A percentile compares a stretch with the other conserved stretches of the same genome.
Evolutionary conservation across 495 filamentous ascomycete genomes (phyloP).

Genomic region (Parmelia sp.): DNA sequence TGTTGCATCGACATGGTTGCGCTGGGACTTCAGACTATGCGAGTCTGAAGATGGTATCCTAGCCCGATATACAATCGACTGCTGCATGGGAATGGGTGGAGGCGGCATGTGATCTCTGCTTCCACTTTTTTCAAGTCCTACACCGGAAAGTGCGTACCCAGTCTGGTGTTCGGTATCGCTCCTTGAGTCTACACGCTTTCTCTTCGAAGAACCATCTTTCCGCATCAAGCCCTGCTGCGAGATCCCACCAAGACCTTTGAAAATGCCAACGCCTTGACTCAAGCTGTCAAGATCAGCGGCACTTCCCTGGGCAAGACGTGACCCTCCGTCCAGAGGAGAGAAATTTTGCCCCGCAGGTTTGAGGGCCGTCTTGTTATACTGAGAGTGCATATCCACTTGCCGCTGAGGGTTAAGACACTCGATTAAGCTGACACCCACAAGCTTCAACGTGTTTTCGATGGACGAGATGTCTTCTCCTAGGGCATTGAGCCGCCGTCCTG

Average conservation of each 20-base stretch:
- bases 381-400: background rate
- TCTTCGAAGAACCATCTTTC: constrained; percentile 12
- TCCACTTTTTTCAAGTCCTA: background rate
- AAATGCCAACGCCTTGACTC: constrained; percentile 2
- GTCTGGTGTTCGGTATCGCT: background rate
- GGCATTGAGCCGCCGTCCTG: constrained; percentile 19
- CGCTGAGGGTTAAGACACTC: constrained; percentile 7
- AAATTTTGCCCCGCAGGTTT: background rate
- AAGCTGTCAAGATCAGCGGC: constrained; percentile 18
- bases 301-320: constrained; percentile 20
- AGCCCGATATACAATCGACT: background rate
- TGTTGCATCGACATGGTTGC: background rate
- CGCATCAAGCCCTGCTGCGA: background rate
- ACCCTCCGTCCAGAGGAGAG: constrained; percentile 8
- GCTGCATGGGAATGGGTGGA: constrained; percentile 13
- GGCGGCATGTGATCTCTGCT: constrained; percentile 27
- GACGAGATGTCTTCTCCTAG: constrained; percentile 23
- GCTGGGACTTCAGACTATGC: background rate
- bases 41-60: background rate
- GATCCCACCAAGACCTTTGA: background rate
- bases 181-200: constrained; percentile 8
- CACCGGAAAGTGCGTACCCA: background rate
- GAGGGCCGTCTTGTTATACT: background rate
- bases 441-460: constrained; percentile 20
- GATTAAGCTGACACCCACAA: constrained; percentile 15